Conservation (phyloP, 2,329 filamentous ascomycete genomes). For the Exophiala sp. region DNA sequence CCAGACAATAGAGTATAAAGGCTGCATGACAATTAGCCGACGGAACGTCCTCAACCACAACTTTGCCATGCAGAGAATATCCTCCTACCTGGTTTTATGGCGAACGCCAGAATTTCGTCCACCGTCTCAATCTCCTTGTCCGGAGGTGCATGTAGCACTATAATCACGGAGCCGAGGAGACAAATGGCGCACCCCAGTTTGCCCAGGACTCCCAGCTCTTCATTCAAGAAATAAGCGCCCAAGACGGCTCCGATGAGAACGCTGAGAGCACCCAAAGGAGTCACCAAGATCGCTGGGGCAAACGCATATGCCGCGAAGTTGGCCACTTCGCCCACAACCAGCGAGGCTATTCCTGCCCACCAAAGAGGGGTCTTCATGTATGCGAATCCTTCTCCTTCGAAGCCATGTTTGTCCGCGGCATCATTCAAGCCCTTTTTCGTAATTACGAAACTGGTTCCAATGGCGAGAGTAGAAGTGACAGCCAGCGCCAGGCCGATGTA, state of each 20-base stretch:
- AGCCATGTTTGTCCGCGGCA: slow-evolving; percentile 84
- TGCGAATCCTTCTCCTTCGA: slow-evolving; percentile 91
- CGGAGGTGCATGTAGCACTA: slow-evolving; percentile 91
- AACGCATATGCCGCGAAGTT: slow-evolving; percentile 99
- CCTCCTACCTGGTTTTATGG: slow-evolving; percentile 74
- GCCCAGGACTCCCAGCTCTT: slow-evolving; percentile 82
- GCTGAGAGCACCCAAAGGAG: slow-evolving; percentile 84
- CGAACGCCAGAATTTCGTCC: slow-evolving; percentile 84
- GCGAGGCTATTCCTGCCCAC: slow-evolving; percentile 90
- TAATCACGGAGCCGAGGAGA: slow-evolving; percentile 91
- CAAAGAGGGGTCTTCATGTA: slow-evolving; percentile 93
- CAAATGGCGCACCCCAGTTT: slow-evolving; percentile 95
- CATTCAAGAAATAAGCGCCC: slow-evolving; percentile 87
- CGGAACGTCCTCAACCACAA: background rate
- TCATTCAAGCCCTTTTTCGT: slow-evolving; percentile 98
- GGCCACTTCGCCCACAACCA: slow-evolving; percentile 87
- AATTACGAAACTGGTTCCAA: slow-evolving; percentile 92
- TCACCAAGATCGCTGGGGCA: slow-evolving; percentile 96
- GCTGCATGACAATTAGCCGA: slow-evolving; percentile 47
- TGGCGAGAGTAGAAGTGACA: slow-evolving; percentile 45
- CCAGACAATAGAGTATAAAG: slow-evolving; percentile 78
- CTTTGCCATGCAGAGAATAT: background rate
- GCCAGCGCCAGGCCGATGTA: slow-evolving; percentile 45
- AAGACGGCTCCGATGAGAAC: slow-evolving; percentile 93
- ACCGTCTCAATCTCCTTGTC: slow-evolving; percentile 88